Evolutionary conservation across 495 filamentous ascomycete species (phyloP), one percentile per base, ranked within the genome.

Genomic region (Penicillium dipodomyicola): DNA sequence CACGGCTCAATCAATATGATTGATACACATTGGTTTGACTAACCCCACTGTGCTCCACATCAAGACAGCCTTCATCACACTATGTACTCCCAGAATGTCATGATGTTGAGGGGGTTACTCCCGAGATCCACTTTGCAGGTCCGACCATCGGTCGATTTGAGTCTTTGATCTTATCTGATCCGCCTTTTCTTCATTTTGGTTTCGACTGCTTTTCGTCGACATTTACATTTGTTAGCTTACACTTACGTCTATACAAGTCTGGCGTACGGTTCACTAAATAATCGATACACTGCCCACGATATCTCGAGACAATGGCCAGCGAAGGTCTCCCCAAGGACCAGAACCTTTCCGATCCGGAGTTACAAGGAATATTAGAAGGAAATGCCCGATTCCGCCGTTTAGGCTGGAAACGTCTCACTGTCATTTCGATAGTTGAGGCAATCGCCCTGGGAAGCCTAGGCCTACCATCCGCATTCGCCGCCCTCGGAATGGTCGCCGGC

Each of bases 381-480:
- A 30, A 45, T 1, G 20, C 51, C 5, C 40, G 41, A 33, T 66
- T 63, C 52, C 63, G 58, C 39, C 63, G 64, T 33, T 61, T 72
- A 17, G 68, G 67, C 33, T 72, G 69, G 69, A 68, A 68, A 40
- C 60, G 68, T 15, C 63, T 72, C 15, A 72, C 69, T 11, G 39
- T 70, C 20, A 54, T 69, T 30, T 72, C 86, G 30, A 84, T 87
- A 62, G 84, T 84, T 52, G 82, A 84, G 60, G 81, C 82, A 19
- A 83, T 87, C 54, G 81, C 83, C 11, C 75, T 86, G 11, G 84
- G 84, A 25, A 79, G 73, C 62, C 70, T 87, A 58, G 78, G 77
- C 46, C 70, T 87, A 40, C 84, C 84, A 1, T 61, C 65, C 5
- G 79, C 79, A 19, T 84, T 86, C 47, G 82, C 84, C 9, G 74